Evolutionary conservation across 202 grass and related monocot genomes (phyloP).

Genomic region (Setaria viridis): DNA sequence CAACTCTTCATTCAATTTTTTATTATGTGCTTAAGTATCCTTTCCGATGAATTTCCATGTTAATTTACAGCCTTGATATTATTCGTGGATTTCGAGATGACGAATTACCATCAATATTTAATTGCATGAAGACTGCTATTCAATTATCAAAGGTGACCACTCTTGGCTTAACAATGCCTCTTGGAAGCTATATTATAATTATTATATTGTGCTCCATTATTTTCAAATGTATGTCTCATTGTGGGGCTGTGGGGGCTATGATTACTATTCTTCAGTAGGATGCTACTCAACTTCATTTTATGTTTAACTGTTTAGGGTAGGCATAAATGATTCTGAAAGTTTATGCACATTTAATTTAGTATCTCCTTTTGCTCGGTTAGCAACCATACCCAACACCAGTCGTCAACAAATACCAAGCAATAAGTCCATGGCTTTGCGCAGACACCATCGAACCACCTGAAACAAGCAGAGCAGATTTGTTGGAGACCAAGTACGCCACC

Average conservation of each 20-base stretch:
- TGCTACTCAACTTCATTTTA: background rate
- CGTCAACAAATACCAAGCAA: no score
- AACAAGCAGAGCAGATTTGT: no score
- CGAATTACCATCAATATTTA: constrained; percentile 69
- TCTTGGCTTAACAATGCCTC: constrained; percentile 26
- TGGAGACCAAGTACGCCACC: no score
- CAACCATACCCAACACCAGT: background rate
- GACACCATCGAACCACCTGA: no score
- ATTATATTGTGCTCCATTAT: background rate
- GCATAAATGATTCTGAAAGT: background rate
- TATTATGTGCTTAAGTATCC: background rate
- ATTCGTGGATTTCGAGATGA: constrained; percentile 60
- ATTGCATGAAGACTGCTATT: constrained; percentile 72
- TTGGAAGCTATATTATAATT: constrained; percentile 4
- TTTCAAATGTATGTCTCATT: background rate
- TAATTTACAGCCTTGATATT: constrained; percentile 63
- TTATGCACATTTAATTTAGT: background rate
- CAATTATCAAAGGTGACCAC: constrained; percentile 51
- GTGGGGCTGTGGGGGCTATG: background rate
- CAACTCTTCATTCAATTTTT: background rate
- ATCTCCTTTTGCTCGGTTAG: background rate
- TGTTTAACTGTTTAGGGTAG: background rate
- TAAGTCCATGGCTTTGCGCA: no score
- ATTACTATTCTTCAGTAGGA: background rate
- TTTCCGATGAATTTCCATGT: constrained; percentile 13